phyloP scores from a whole-genome alignment of 345 rosid species.

The Reutealis trisperma region DNA sequence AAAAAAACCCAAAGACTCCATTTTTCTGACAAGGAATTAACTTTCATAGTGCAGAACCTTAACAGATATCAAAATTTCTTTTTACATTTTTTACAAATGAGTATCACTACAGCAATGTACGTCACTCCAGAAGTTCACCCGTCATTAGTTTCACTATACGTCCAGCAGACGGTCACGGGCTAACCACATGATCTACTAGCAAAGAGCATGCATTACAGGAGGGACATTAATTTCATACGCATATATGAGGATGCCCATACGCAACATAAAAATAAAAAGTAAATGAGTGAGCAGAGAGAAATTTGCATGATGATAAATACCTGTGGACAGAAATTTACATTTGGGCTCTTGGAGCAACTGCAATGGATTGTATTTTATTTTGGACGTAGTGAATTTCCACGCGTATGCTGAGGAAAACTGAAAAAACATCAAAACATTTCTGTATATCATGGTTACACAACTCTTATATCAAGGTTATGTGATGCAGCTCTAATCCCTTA shows the following conservation, averaged over 20 bases:
- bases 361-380: not conserved
- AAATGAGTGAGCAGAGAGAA: not conserved
- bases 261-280: not conserved
- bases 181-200: not conserved
- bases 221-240: not conserved
- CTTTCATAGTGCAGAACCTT: no score
- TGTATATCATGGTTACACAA: not conserved
- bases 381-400: not conserved
- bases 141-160: not conserved
- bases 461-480: not conserved
- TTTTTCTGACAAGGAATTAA: no score
- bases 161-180: not conserved
- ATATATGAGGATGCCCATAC: not conserved
- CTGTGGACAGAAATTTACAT: not conserved
- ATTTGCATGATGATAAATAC: not conserved
- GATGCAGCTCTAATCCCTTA: slow-evolving; percentile 21
- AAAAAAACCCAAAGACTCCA: no score
- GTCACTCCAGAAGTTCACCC: not conserved
- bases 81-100: no score
- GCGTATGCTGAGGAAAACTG: not conserved
- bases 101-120: no score
- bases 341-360: not conserved
- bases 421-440: no score
- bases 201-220: not conserved
- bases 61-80: no score